A percentile compares a stretch with the other conserved stretches of the same genome.
These are phyloP conservation scores for Tilletia walkeri DNA, from an alignment of 1,284 basidiomycete genomes.

Conservation along the genomic window DNA sequence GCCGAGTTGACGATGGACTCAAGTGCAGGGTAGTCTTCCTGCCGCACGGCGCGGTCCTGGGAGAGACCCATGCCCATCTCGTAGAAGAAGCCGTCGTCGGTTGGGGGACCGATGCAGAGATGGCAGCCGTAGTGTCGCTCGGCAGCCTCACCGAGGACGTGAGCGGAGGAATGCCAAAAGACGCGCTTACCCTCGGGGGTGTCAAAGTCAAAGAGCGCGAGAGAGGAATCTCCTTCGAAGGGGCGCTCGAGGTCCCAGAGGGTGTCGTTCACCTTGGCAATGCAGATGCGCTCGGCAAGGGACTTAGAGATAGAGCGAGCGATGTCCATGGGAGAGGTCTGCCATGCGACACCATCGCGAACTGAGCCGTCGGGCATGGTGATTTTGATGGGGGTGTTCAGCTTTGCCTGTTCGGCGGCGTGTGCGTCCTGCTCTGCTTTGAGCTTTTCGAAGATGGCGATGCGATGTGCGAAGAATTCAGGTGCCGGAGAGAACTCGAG, in stretches of 20 bases:
- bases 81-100: constrained; percentile 99
- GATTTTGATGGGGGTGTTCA: constrained; percentile 72
- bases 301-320: constrained; percentile 84
- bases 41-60: constrained; percentile 42
- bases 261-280: constrained; percentile 86
- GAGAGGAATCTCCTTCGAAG: constrained; percentile 74
- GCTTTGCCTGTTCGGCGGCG: constrained; percentile 72
- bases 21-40: constrained; percentile 79
- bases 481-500: constrained; percentile 76
- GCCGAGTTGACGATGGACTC: constrained; percentile 85
- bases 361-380: constrained; percentile 84
- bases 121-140: constrained; percentile 97
- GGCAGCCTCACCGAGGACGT: constrained; percentile 95
- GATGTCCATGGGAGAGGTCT: constrained; percentile 91
- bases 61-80: constrained; percentile 71
- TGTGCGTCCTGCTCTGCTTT: constrained; percentile 81
- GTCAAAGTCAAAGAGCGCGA: constrained; percentile 91
- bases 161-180: constrained; percentile 99
- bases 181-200: constrained; percentile 81
- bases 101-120: constrained; percentile 93
- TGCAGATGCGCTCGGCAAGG: constrained; percentile 84
- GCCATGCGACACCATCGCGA: constrained; percentile 82
- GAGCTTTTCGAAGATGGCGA: constrained; percentile 85
- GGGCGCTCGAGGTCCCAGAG: constrained; percentile 96
- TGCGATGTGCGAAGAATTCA: constrained; percentile 81